Conservation (phyloP, 2,329 filamentous ascomycete species). For the Eurotiales sp. region DNA sequence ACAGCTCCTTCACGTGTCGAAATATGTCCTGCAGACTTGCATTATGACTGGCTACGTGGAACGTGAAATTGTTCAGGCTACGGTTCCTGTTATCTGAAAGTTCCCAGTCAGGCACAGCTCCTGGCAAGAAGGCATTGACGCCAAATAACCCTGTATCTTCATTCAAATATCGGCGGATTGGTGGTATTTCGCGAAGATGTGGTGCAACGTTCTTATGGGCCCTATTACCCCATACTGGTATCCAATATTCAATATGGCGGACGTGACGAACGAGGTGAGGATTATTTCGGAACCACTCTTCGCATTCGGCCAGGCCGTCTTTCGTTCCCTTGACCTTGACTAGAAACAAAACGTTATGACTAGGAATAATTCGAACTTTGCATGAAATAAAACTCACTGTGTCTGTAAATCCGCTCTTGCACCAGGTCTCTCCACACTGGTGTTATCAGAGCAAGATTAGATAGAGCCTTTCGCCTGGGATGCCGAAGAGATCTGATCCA, state of each 20-base stretch:
- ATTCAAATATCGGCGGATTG: slow-evolving; percentile 23
- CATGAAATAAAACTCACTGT: slow-evolving; percentile 43
- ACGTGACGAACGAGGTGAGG: slow-evolving; percentile 61
- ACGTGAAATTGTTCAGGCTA: slow-evolving; percentile 26
- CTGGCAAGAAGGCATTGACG: slow-evolving; percentile 22
- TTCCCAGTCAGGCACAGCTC: slow-evolving; percentile 24
- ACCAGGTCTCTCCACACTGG: slow-evolving; percentile 64
- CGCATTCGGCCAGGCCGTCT: slow-evolving; percentile 58
- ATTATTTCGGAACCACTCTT: slow-evolving; percentile 57
- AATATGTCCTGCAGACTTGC: slow-evolving; percentile 69
- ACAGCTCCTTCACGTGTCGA: slow-evolving; percentile 55
- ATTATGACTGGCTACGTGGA: slow-evolving; percentile 51
- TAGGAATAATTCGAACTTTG: background rate
- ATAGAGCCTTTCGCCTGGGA: slow-evolving; percentile 63
- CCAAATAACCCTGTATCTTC: slow-evolving; percentile 22
- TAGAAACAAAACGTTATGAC: slow-evolving; percentile 17
- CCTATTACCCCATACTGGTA: slow-evolving; percentile 65
- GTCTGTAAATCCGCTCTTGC: slow-evolving; percentile 69
- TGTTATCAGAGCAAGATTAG: slow-evolving; percentile 58
- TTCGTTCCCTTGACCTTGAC: slow-evolving; percentile 70
- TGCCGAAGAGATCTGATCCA: slow-evolving; percentile 65
- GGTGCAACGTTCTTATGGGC: slow-evolving; percentile 46
- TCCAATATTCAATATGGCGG: slow-evolving; percentile 73
- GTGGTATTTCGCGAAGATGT: slow-evolving; percentile 19
- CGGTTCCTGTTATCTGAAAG: slow-evolving; percentile 21